phyloP scores from a whole-genome alignment of 2,329 filamentous ascomycete genomes.

The Talaromyces sp. region DNA sequence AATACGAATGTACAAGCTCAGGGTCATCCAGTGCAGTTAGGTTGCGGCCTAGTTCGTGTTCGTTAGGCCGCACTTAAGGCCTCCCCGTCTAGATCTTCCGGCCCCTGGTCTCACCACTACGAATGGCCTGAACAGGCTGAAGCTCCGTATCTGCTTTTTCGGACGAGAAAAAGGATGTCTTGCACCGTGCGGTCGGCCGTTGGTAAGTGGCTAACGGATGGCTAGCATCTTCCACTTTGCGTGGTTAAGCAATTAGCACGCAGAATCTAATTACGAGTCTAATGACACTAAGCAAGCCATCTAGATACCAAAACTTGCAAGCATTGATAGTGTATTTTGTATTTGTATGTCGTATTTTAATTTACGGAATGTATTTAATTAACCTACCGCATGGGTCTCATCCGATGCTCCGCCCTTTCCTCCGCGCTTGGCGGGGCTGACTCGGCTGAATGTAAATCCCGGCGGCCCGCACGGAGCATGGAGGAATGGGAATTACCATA shows the following conservation, averaged over 20 bases:
- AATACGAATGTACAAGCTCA: neutral
- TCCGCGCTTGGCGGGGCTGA: neutral
- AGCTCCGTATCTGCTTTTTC: neutral
- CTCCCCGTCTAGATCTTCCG: neutral
- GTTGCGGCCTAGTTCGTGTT: neutral
- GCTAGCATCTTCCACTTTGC: neutral
- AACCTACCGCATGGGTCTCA: neutral
- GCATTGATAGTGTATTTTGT: neutral
- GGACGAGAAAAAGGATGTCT: neutral
- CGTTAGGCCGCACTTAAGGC: neutral
- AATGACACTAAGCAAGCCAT: neutral
- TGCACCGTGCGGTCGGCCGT: neutral
- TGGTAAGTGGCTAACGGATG: neutral
- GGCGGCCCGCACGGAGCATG: neutral
- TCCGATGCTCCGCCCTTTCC: conserved; percentile 8
- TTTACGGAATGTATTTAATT: neutral
- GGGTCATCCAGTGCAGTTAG: neutral
- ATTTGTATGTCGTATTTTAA: neutral
- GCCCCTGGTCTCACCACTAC: neutral
- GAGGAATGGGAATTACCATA: neutral
- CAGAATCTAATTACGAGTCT: neutral
- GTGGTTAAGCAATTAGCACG: neutral
- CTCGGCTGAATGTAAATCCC: neutral
- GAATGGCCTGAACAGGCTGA: neutral
- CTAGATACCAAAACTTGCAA: neutral